Percentiles rank a stretch among this genome's conserved stretches.
Evolutionary conservation across 768 basidiomycete species (phyloP).

Genomic region (Dacryopinax spathularia): DNA sequence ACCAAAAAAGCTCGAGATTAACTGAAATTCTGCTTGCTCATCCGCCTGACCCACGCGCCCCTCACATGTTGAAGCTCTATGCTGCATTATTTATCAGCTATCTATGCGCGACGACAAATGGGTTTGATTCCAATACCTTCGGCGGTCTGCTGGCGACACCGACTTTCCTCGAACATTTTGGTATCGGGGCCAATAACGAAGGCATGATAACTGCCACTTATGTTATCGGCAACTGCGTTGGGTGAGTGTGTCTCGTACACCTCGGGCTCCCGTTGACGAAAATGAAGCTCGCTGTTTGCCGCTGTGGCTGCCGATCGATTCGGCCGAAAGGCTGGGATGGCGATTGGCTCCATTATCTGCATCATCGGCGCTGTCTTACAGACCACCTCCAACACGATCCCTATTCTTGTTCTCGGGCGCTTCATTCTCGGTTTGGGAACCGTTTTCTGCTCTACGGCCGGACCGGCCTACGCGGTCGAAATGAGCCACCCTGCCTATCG

Average conservation of each 20-base stretch:
- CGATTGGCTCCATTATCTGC: conserved; percentile 15
- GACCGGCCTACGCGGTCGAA: conserved; percentile 5
- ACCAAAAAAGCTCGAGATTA: neutral
- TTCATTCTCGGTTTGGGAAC: conserved; percentile 14
- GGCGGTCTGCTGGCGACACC: conserved; percentile 20
- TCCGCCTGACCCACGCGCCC: neutral
- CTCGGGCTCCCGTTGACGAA: neutral
- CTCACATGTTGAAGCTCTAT: conserved; percentile 6
- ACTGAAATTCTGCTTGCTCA: neutral
- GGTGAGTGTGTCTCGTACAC: neutral
- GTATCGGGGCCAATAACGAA: conserved; percentile 15
- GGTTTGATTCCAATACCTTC: conserved; percentile 21
- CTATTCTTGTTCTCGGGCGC: conserved; percentile 14
- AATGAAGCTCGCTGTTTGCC: conserved; percentile 15
- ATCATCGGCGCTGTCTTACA: conserved; percentile 12
- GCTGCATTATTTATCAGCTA: conserved; percentile 18
- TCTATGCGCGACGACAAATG: conserved; percentile 20
- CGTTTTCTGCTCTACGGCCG: conserved; percentile 1
- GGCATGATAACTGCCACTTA: conserved; percentile 20
- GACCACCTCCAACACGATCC: conserved; percentile 10
- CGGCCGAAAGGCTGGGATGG: conserved; percentile 19
- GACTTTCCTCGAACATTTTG: conserved; percentile 18
- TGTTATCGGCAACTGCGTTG: conserved; percentile 13
- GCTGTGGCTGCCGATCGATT: conserved; percentile 16
- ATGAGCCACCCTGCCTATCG: conserved; percentile 14